Percentiles rank a stretch among this genome's conserved stretches.
Evolutionary conservation across 495 filamentous ascomycete species (phyloP).

Genomic region (Neurospora tetrasperma): DNA sequence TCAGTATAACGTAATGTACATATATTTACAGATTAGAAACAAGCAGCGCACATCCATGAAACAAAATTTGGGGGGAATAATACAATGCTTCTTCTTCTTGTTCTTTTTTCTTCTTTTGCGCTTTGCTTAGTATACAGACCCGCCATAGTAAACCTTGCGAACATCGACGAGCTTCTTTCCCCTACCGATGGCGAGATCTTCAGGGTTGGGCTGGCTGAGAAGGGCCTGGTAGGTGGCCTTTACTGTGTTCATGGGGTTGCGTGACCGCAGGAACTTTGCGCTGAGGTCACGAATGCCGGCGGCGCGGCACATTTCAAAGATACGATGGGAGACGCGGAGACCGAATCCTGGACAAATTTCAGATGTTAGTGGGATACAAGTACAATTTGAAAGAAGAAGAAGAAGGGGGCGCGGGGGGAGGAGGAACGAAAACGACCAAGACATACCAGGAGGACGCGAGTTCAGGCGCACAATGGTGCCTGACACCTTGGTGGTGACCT

Average conservation of each 20-base stretch:
- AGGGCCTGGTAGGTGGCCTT: slow-evolving; percentile 83
- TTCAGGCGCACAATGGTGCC: slow-evolving; percentile 71
- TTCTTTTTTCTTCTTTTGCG: not conserved
- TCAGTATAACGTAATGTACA: slow-evolving; percentile 1
- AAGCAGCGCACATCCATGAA: not conserved
- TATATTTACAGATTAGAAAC: not conserved
- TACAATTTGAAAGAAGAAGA: not conserved
- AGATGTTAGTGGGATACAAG: not conserved
- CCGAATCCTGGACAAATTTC: slow-evolving; percentile 50
- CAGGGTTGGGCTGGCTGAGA: slow-evolving; percentile 69
- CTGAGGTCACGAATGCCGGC: slow-evolving; percentile 79
- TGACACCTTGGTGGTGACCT: slow-evolving; percentile 73
- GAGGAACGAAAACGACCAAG: not conserved
- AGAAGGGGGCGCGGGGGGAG: not conserved
- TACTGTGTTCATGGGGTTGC: slow-evolving; percentile 94
- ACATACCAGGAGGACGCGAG: slow-evolving; percentile 77
- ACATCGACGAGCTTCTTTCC: slow-evolving; percentile 95
- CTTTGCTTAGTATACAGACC: slow-evolving; percentile 43
- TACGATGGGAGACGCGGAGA: slow-evolving; percentile 76
- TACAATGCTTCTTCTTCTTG: not conserved
- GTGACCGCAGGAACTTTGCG: slow-evolving; percentile 62
- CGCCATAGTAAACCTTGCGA: slow-evolving; percentile 93
- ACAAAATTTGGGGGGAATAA: not conserved
- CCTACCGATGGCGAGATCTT: slow-evolving; percentile 73
- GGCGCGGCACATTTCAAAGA: slow-evolving; percentile 82